Evolutionary conservation across 352 stramenopile genomes (phyloP).

Genomic region (Salisapilia sapeloensis): DNA sequence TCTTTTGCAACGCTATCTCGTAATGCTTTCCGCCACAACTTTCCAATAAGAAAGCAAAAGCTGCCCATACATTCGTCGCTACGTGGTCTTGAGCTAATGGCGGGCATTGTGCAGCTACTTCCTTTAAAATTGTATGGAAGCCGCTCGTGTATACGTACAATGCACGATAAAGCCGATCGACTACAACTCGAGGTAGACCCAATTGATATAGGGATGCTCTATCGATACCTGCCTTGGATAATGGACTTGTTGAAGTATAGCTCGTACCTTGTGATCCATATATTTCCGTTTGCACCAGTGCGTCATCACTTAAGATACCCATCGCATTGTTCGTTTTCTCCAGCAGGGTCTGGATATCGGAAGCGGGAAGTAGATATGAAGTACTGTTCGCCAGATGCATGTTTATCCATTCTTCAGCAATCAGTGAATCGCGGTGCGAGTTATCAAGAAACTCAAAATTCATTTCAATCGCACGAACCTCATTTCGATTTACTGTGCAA

Average conservation of each 20-base stretch:
- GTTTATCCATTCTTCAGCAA: constrained; percentile 72
- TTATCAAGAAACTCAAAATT: no score
- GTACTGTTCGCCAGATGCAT: constrained; percentile 38
- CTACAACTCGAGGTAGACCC: constrained; percentile 57
- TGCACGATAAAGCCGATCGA: constrained; percentile 61
- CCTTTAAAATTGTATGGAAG: constrained; percentile 72
- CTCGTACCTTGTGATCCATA: constrained; percentile 28
- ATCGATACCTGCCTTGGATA: constrained; percentile 52
- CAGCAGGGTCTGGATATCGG: constrained; percentile 22
- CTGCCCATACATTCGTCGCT: constrained; percentile 65
- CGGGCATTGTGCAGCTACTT: constrained; percentile 56
- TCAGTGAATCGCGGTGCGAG: constrained; percentile 42
- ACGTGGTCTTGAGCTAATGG: constrained; percentile 47
- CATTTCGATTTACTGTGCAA: no score
- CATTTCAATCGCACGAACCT: no score
- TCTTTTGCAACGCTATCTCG: constrained; percentile 78
- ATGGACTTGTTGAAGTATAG: constrained; percentile 9
- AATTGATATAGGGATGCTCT: constrained; percentile 47
- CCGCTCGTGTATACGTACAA: constrained; percentile 76
- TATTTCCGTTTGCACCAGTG: constrained; percentile 13
- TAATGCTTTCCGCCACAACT: constrained; percentile 70
- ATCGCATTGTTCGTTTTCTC: constrained; percentile 8
- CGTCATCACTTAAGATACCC: constrained; percentile 11
- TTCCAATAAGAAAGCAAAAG: constrained; percentile 55
- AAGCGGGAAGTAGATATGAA: constrained; percentile 26